Evolutionary conservation across 2,329 filamentous ascomycete species (phyloP).

Genomic region (Trichoderma sp.): DNA sequence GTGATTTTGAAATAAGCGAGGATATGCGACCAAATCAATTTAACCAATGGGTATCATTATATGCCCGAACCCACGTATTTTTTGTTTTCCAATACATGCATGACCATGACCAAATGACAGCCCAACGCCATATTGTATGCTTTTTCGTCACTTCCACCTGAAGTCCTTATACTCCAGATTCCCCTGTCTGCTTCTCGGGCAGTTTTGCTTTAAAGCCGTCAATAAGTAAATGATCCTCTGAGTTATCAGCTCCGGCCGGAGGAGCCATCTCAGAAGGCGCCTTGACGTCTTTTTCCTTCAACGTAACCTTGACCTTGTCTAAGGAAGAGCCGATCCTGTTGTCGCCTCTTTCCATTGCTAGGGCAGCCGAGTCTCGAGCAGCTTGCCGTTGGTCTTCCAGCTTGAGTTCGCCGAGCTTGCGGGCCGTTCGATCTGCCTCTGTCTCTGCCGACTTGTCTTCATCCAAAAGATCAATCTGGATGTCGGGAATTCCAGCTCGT

Average conservation of each 20-base stretch:
- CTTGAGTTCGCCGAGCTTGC: slow-evolving; percentile 44
- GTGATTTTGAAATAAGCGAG: neutral
- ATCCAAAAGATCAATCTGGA: slow-evolving; percentile 64
- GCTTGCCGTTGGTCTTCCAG: slow-evolving; percentile 47
- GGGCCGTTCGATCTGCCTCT: slow-evolving; percentile 41
- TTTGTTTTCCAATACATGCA: slow-evolving; percentile 4
- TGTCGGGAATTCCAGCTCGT: slow-evolving; percentile 59
- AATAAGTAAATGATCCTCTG: slow-evolving; percentile 47
- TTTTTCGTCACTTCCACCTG: neutral
- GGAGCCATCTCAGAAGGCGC: slow-evolving; percentile 30
- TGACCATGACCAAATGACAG: neutral
- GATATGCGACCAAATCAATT: neutral
- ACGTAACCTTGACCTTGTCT: slow-evolving; percentile 48
- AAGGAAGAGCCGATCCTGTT: slow-evolving; percentile 24
- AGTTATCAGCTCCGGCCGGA: slow-evolving; percentile 32
- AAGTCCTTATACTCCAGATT: neutral
- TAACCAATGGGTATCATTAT: slow-evolving; percentile 9
- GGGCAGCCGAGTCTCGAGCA: slow-evolving; percentile 42
- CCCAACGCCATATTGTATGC: slow-evolving; percentile 11
- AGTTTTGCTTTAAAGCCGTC: slow-evolving; percentile 45
- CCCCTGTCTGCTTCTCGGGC: slow-evolving; percentile 11
- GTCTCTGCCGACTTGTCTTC: slow-evolving; percentile 60
- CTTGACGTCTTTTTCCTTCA: slow-evolving; percentile 51
- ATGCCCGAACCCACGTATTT: slow-evolving; percentile 3
- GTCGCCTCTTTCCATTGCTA: slow-evolving; percentile 54